phyloP scores from a whole-genome alignment of 495 filamentous ascomycete genomes.

The Xylaria bambusicola region DNA sequence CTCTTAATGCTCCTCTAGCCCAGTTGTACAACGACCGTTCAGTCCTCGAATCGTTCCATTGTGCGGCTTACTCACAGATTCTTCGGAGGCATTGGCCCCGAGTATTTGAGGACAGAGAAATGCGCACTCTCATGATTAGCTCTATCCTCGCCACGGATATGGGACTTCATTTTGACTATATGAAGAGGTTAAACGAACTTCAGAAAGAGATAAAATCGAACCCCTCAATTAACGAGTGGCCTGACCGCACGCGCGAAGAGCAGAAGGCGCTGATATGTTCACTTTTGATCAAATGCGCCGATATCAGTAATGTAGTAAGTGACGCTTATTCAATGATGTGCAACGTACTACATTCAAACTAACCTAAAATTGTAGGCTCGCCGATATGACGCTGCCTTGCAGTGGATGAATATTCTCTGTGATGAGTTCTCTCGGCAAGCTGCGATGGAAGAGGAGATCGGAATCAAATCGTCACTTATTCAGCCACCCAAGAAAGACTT shows the following conservation, averaged over 20 bases:
- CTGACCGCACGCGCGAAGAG: conserved; percentile 65
- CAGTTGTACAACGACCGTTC: conserved; percentile 98
- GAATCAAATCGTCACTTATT: conserved; percentile 82
- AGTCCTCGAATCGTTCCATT: conserved; percentile 96
- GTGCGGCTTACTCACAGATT: conserved; percentile 95
- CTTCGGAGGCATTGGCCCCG: conserved; percentile 89
- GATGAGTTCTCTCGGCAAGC: conserved; percentile 94
- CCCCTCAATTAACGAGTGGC: conserved; percentile 66
- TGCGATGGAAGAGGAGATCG: conserved; percentile 83
- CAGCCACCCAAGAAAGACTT: conserved; percentile 82
- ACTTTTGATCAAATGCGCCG: conserved; percentile 93
- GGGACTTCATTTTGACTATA: conserved; percentile 94
- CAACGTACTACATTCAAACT: conserved; percentile 19
- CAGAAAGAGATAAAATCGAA: conserved; percentile 73
- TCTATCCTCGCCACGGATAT: conserved; percentile 96
- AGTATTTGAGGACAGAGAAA: conserved; percentile 69
- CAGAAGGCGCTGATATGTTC: conserved; percentile 80
- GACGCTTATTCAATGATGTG: background rate
- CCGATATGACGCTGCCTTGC: conserved; percentile 73
- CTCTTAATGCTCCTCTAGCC: conserved; percentile 90
- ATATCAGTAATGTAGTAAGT: conserved; percentile 96
- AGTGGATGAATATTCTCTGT: conserved; percentile 88
- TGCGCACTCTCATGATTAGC: conserved; percentile 90
- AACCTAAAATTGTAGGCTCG: conserved; percentile 62
- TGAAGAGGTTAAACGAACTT: conserved; percentile 76